A percentile compares a stretch with the other conserved stretches of the same genome.
Evolutionary conservation across 2,329 filamentous ascomycete genomes (phyloP).

Genomic region (Fusarium verrucosum): DNA sequence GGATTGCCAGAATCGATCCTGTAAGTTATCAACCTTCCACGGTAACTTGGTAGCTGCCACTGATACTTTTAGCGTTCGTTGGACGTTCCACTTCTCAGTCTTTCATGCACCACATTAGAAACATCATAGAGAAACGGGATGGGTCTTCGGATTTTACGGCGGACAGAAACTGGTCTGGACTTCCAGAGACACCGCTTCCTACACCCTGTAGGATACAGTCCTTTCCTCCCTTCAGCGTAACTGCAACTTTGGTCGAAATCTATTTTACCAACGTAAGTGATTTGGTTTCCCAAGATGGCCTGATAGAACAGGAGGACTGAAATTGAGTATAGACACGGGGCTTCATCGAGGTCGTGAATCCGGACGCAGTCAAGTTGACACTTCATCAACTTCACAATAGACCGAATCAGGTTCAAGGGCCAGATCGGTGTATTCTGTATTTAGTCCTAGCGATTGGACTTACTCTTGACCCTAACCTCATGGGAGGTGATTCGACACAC

Average conservation of each 20-base stretch:
- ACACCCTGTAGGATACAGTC: not conserved
- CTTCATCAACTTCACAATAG: slow-evolving; percentile 55
- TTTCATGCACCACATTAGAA: slow-evolving; percentile 67
- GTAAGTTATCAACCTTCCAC: slow-evolving; percentile 52
- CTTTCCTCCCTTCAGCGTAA: slow-evolving; percentile 57
- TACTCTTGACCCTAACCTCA: slow-evolving; percentile 63
- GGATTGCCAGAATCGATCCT: slow-evolving; percentile 65
- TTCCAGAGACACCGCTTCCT: slow-evolving; percentile 64
- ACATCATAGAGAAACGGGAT: slow-evolving; percentile 65
- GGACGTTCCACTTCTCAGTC: slow-evolving; percentile 71
- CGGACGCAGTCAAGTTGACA: slow-evolving; percentile 62
- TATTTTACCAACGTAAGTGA: slow-evolving; percentile 68
- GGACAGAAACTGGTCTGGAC: slow-evolving; percentile 65
- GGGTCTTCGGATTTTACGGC: slow-evolving; percentile 66
- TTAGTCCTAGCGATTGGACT: slow-evolving; percentile 71
- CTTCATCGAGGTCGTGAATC: slow-evolving; percentile 68
- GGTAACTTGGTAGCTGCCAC: slow-evolving; percentile 16
- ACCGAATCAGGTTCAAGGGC: slow-evolving; percentile 52
- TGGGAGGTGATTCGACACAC: slow-evolving; percentile 62
- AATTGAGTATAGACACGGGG: slow-evolving; percentile 61
- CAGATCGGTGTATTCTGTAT: slow-evolving; percentile 67
- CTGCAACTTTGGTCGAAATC: slow-evolving; percentile 55
- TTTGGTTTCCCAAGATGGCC: not conserved
- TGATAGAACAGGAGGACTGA: not conserved
- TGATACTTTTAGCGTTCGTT: slow-evolving; percentile 60